Percentiles rank a stretch among this genome's conserved stretches.
These are phyloP conservation scores for Microthlaspi erraticum DNA, from an alignment of 345 rosid species.

Conservation along the genomic window DNA sequence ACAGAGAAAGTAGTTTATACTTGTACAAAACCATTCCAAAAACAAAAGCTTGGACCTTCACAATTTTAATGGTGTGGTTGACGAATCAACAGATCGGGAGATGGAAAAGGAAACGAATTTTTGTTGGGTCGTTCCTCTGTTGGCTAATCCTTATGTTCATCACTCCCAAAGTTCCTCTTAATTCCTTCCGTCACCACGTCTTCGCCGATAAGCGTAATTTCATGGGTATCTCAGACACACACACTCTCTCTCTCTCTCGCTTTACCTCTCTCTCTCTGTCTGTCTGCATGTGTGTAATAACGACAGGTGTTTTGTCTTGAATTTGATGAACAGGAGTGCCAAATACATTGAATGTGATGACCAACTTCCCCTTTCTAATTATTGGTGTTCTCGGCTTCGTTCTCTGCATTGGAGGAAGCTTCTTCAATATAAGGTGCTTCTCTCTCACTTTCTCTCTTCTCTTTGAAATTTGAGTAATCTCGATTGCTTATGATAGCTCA, in stretches of 20 bases:
- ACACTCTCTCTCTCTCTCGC: background rate
- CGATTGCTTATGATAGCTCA: conserved; percentile 7
- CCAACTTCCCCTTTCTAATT: conserved; percentile 81
- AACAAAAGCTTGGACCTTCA: conserved; percentile 28
- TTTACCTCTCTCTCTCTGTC: background rate
- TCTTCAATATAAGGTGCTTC: conserved; percentile 66
- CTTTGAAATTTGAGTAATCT: conserved; percentile 4
- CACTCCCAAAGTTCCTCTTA: conserved; percentile 74
- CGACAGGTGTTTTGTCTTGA: too few relatives aligned
- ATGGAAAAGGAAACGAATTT: conserved; percentile 52
- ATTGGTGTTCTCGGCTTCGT: conserved; percentile 85
- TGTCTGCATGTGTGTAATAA: conserved; percentile 34
- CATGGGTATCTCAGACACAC: conserved; percentile 53
- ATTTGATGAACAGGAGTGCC: conserved; percentile 72
- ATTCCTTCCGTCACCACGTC: conserved; percentile 49
- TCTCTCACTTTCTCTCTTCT: background rate
- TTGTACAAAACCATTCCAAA: background rate
- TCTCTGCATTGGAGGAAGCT: conserved; percentile 66
- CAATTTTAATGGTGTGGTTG: conserved; percentile 55
- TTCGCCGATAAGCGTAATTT: conserved; percentile 88
- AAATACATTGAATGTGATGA: conserved; percentile 81
- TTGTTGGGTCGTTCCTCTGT: conserved; percentile 57
- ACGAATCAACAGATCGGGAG: conserved; percentile 56
- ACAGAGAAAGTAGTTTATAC: background rate
- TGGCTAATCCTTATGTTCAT: conserved; percentile 66